Evolutionary conservation across 352 stramenopile genomes (phyloP), one percentile per base, ranked within the genome.

Genomic region (Saprolegnia diclina): DNA sequence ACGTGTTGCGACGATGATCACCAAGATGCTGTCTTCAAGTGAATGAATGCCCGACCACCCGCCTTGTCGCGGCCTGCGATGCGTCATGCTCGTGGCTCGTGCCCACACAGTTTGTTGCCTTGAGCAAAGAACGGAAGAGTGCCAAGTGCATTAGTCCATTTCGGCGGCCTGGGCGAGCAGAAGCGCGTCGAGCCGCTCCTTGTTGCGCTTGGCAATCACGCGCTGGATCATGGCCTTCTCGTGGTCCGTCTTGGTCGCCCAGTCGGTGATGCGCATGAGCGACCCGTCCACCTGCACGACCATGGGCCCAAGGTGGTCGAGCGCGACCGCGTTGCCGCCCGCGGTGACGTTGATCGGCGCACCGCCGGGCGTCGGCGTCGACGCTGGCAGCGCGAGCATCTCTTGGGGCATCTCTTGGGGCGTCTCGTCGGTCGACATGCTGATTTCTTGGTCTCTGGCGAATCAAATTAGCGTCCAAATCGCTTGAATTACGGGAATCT

Each of bases 151-250:
- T n/a, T 67, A 67, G 50, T 67, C 62, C 40, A 67, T 56, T 29
- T 67, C 62, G 7, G 40, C 38, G 13, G 50, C 26, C 14, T 61
- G 26, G 6, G 42, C 44, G 32, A 46, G 22, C 21, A 44, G 24
- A 5, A 67, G 44, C 21, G 62, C 62, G 10, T 67, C 62, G 3
- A 67, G 10, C 7, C 62, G 62, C 29, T 56, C 21, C 50, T 67
- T 67, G 62, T 67, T 67, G 18, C 62, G 62, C 50, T 67, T 67
- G 24, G 62, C 35, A 22, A 67, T 67, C 18, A 67, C 42, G 29
- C 62, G 40, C 62, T 22, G n/a, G 45, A 67, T 67, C 21, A 42
- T 67, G 6, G 7, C 45, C 35, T 67, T 67, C 35, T 67, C 62
- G 6, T 67, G 62, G 18, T 67, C 62, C 13, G 62, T 67, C 50